Conservation (phyloP, 140 eudicot genomes). For the Flaveria floridana region DNA sequence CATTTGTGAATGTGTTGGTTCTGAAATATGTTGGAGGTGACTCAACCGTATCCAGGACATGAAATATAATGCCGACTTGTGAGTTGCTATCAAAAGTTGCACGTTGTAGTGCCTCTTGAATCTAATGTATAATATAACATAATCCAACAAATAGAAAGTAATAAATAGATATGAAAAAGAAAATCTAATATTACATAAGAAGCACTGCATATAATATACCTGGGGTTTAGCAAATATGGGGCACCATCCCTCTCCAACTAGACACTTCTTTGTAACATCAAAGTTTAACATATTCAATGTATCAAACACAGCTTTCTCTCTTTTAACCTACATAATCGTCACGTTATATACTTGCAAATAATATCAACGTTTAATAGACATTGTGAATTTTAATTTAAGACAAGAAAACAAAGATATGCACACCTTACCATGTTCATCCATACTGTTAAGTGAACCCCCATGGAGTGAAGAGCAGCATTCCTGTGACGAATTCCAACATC, state of each 20-base stretch:
- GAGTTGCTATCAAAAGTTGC: conserved; percentile 95
- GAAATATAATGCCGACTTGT: conserved; percentile 92
- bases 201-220: conserved; percentile 44
- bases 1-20: conserved; percentile 80
- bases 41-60: conserved; percentile 77
- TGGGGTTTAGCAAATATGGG: conserved; percentile 85
- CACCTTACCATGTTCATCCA: conserved; percentile 88
- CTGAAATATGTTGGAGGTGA: conserved; percentile 97
- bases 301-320: conserved; percentile 97
- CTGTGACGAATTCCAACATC: conserved; percentile 96
- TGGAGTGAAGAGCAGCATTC: conserved; percentile 69
- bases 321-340: conserved; percentile 66
- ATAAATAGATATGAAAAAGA: not conserved
- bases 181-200: conserved; percentile 13
- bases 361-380: conserved; percentile 17
- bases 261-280: conserved; percentile 97
- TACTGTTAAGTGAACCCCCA: conserved; percentile 62
- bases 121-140: conserved; percentile 40
- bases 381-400: not conserved
- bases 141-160: conserved; percentile 9
- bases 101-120: conserved; percentile 93
- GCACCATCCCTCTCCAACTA: conserved; percentile 99
- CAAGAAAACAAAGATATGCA: conserved; percentile 18
- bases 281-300: conserved; percentile 91
- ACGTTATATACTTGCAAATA: conserved; percentile 7